phyloP scores from a whole-genome alignment of 2,329 filamentous ascomycete species.

The Pseudocercospora crystallina region DNA sequence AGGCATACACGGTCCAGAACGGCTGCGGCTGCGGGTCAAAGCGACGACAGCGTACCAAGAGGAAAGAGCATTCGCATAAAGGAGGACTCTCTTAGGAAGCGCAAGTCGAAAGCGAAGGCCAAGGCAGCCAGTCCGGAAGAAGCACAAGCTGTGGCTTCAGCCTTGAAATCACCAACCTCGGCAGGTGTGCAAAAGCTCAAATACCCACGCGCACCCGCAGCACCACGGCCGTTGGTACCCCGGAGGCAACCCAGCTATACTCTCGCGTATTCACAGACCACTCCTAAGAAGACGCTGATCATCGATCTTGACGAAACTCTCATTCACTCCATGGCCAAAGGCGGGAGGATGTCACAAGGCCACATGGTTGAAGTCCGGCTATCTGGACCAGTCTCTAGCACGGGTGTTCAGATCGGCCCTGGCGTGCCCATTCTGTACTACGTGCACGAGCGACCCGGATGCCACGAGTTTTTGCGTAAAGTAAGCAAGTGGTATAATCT shows the following conservation, averaged over 20 bases:
- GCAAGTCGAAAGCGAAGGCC: constrained; percentile 62
- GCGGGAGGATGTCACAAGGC: constrained; percentile 89
- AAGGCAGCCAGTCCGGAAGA: constrained; percentile 34
- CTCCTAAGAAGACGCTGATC: constrained; percentile 87
- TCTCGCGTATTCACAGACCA: constrained; percentile 55
- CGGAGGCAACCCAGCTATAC: constrained; percentile 86
- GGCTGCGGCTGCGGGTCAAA: constrained; percentile 48
- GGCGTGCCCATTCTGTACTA: constrained; percentile 98
- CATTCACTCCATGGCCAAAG: constrained; percentile 97
- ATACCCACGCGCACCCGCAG: constrained; percentile 86
- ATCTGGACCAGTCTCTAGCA: constrained; percentile 22
- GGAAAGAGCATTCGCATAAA: constrained; percentile 83
- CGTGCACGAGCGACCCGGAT: constrained; percentile 95
- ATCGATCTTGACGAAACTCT: constrained; percentile 95
- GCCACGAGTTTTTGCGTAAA: constrained; percentile 91
- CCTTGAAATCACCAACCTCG: constrained; percentile 91
- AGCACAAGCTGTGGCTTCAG: constrained; percentile 59
- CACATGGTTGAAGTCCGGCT: constrained; percentile 91
- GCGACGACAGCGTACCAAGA: constrained; percentile 62
- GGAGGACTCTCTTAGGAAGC: constrained; percentile 71
- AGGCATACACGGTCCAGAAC: constrained; percentile 67
- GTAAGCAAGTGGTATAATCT: constrained; percentile 98
- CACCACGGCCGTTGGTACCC: constrained; percentile 86
- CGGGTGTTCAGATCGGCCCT: constrained; percentile 58
- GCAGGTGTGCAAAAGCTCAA: constrained; percentile 63